Evolutionary conservation across 1,284 basidiomycete species (phyloP).

Genomic region (Apiotrichum gamsii): DNA sequence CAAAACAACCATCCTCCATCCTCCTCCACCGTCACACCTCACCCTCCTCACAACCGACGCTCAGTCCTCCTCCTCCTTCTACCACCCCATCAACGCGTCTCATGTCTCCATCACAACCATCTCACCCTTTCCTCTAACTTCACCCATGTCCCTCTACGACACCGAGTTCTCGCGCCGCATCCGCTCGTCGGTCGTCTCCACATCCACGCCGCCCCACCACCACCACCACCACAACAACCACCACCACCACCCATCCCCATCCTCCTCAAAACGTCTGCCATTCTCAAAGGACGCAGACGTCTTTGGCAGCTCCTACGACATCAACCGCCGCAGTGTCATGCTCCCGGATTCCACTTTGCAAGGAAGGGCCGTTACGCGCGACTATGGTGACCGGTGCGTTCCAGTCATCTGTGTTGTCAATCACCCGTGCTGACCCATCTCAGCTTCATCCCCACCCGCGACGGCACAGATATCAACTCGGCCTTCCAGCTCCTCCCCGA

Average conservation of each 20-base stretch:
- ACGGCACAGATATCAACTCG: conserved; percentile 50
- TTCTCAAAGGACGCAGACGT: conserved; percentile 23
- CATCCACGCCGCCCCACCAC: conserved; percentile 9
- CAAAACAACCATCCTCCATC: too few species aligned
- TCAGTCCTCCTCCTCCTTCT: too few species aligned
- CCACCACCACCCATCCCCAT: too few species aligned
- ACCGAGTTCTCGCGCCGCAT: conserved; percentile 36
- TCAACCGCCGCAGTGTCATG: background rate
- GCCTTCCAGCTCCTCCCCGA: conserved; percentile 51
- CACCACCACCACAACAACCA: background rate
- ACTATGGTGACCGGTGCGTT: conserved; percentile 47
- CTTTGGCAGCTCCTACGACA: conserved; percentile 20
- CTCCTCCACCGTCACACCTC: too few species aligned
- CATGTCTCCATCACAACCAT: conserved; percentile 3
- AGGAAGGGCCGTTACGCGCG: conserved; percentile 35
- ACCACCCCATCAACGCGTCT: background rate
- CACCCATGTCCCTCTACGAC: conserved; percentile 32
- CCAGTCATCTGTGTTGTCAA: too few species aligned
- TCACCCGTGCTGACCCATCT: background rate
- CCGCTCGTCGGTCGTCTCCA: conserved; percentile 18
- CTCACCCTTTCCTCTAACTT: too few species aligned
- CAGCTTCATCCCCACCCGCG: conserved; percentile 54
- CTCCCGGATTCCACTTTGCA: conserved; percentile 24
- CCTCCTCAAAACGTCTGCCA: too few species aligned
- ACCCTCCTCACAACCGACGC: too few species aligned